Evolutionary conservation across 148 eudicot species (phyloP), one percentile per base, ranked within the genome.

Genomic region (Camellia lanceoleosa): DNA sequence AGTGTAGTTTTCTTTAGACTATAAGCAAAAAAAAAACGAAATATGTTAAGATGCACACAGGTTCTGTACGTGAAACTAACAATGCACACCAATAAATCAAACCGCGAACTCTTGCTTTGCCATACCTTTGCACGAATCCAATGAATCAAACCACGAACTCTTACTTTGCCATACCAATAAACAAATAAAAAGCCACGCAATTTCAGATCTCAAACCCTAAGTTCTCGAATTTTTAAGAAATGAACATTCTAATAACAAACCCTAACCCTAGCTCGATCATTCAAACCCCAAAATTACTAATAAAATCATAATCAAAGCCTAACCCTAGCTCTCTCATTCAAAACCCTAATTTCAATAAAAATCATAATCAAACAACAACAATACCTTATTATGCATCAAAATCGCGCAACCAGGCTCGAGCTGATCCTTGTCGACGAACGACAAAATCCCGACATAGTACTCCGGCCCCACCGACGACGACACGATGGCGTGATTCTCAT

Each of bases 401-500:
- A 95, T 95, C 0, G 99, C 86, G 69, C 99, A 95, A 0, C 99
- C 98, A 71, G 99, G 97, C 82, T 95, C 99, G 23, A 95, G 84
- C 84, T 95, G 99, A 85, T 95, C 99, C 91, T 96, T 93, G 84
- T 94, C 98, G 12, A 93, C 98, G 80, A 93, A 96, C 9, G 92
- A 89, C 80, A 92, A 52, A 3, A 96, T 95, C 72, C 97, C 87
- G 18, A 95, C 99, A 73, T 95, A 96, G 75, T 96, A 96, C 87
- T 96, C 99, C 18, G 99, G 99, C 30, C 99, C 99, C 23, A 96
- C 98, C 14, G 97, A 91, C 2, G 91, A 86, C 56, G 95, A 91
- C 43, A 96, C 99, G 83, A 96, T 96, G 1, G 98, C 99, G 74
- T 96, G 99, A 82, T 91, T 96, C 93, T 96, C 99, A 87, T 96